phyloP scores from a whole-genome alignment of 2,329 filamentous ascomycete species.

The Trichocomaceae sp. region DNA sequence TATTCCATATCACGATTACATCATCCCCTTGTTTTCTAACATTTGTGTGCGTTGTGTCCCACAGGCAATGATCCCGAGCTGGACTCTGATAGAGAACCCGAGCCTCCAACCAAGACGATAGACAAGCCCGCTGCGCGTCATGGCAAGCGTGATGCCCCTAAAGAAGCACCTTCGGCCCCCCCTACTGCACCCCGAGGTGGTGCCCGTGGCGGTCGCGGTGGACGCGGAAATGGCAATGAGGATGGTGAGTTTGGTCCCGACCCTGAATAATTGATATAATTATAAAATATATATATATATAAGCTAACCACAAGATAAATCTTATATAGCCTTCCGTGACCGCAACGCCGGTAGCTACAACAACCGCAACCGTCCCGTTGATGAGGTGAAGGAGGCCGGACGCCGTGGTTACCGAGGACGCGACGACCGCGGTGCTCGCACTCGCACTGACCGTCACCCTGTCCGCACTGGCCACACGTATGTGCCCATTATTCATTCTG shows the following conservation, averaged over 20 bases:
- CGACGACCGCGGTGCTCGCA: conserved; percentile 53
- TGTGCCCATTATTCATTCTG: conserved; percentile 23
- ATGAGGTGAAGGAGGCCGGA: conserved; percentile 51
- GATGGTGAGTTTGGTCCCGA: conserved; percentile 62
- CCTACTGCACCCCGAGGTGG: conserved; percentile 26
- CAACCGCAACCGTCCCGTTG: conserved; percentile 75
- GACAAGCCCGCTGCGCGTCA: conserved; percentile 73
- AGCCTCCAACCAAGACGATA: conserved; percentile 78
- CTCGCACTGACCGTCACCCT: conserved; percentile 57
- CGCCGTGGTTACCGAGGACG: conserved; percentile 49
- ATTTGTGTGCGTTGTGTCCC: conserved; percentile 17
- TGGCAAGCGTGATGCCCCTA: conserved; percentile 81
- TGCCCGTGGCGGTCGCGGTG: conserved; percentile 35
- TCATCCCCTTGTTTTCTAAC: conserved; percentile 15
- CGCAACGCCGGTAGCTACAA: conserved; percentile 70
- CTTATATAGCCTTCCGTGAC: conserved; percentile 71
- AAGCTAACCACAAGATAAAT: neutral
- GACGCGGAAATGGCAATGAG: conserved; percentile 61
- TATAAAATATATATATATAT: no score
- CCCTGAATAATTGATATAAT: neutral
- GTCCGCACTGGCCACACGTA: conserved; percentile 53
- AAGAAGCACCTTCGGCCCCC: conserved; percentile 54
- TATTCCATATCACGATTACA: conserved; percentile 22
- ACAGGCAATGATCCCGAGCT: conserved; percentile 64
- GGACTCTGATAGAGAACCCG: conserved; percentile 66